These are phyloP conservation scores for Chaetomiaceae sp. DNA, from an alignment of 2,329 filamentous ascomycete species.

Conservation along the genomic window DNA sequence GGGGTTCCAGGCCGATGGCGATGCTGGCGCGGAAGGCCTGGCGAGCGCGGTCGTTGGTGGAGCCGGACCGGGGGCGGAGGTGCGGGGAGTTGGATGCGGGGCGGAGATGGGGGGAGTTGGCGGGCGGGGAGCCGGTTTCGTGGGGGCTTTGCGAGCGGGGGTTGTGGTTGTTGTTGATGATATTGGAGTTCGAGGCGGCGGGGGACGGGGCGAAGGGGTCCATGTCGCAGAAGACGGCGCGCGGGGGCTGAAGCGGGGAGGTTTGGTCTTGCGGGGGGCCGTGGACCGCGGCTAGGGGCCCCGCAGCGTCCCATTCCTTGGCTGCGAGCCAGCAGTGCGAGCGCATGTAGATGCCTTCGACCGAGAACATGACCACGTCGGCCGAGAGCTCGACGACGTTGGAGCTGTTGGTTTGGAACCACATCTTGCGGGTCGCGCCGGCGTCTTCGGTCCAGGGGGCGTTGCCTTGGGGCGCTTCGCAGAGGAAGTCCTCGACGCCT, in stretches of 20 bases:
- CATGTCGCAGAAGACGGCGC: slow-evolving; percentile 7
- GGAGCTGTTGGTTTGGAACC: slow-evolving; percentile 65
- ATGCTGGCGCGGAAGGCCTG: slow-evolving; percentile 34
- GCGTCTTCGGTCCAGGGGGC: slow-evolving; percentile 69
- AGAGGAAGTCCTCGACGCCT: slow-evolving; percentile 77
- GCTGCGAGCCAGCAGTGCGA: slow-evolving; percentile 54
- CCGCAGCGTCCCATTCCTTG: slow-evolving; percentile 43
- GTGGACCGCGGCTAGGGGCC: slow-evolving; percentile 28
- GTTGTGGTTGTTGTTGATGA: neutral
- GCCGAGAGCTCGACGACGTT: slow-evolving; percentile 55
- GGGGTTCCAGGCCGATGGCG: slow-evolving; percentile 34
- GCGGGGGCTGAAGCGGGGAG: slow-evolving; percentile 23
- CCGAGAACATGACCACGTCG: slow-evolving; percentile 57
- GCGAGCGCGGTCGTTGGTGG: slow-evolving; percentile 22
- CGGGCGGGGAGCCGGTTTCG: too few species aligned
- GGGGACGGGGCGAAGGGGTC: slow-evolving; percentile 1
- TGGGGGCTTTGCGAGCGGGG: neutral
- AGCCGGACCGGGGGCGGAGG: slow-evolving; percentile 22
- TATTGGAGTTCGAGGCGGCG: neutral
- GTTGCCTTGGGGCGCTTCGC: slow-evolving; percentile 67
- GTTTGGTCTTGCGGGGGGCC: neutral
- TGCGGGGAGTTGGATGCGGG: slow-evolving; percentile 15
- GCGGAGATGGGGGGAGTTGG: slow-evolving; percentile 5
- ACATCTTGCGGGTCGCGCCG: slow-evolving; percentile 60
- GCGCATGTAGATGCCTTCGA: slow-evolving; percentile 57